Evolutionary conservation across 371 early-diverging fungal genomes (phyloP).

Genomic region (Apophysomyces trapeziformis): DNA sequence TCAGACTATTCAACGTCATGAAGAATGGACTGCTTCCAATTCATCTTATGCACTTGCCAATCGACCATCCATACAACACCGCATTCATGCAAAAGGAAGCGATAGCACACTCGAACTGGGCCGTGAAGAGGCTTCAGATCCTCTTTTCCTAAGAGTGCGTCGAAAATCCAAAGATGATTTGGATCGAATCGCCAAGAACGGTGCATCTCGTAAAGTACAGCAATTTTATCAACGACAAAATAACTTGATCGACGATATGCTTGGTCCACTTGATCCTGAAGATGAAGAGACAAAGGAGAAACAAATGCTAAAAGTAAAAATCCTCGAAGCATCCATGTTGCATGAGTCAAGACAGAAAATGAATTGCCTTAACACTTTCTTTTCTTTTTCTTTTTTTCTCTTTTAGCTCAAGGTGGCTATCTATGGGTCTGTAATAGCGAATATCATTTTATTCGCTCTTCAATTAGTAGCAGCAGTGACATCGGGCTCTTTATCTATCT

Average conservation of each 20-base stretch:
- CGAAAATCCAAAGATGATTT: constrained; percentile 37
- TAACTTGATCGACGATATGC: constrained; percentile 76
- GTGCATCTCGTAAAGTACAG: constrained; percentile 39
- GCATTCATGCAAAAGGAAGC: neutral
- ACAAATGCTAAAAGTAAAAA: constrained; percentile 56
- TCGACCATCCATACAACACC: constrained; percentile 11
- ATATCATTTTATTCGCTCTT: constrained; percentile 77
- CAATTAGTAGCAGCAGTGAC: constrained; percentile 86
- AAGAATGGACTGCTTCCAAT: constrained; percentile 1
- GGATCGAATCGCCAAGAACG: constrained; percentile 11
- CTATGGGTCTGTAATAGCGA: constrained; percentile 82
- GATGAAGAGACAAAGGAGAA: constrained; percentile 45
- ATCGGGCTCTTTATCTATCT: constrained; percentile 85
- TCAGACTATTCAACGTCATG: constrained; percentile 12
- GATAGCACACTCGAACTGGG: constrained; percentile 15
- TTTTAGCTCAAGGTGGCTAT: constrained; percentile 80
- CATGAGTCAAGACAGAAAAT: neutral
- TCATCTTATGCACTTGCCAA: neutral
- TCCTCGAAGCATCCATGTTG: neutral
- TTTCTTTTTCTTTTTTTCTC: neutral
- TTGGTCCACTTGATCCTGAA: constrained; percentile 54
- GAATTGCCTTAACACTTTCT: neutral
- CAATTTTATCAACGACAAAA: constrained; percentile 85
- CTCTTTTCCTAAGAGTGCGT: constrained; percentile 24
- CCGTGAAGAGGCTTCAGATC: constrained; percentile 18